phyloP scores from a whole-genome alignment of 129 eudicot species.

The Lactuca sativa region DNA sequence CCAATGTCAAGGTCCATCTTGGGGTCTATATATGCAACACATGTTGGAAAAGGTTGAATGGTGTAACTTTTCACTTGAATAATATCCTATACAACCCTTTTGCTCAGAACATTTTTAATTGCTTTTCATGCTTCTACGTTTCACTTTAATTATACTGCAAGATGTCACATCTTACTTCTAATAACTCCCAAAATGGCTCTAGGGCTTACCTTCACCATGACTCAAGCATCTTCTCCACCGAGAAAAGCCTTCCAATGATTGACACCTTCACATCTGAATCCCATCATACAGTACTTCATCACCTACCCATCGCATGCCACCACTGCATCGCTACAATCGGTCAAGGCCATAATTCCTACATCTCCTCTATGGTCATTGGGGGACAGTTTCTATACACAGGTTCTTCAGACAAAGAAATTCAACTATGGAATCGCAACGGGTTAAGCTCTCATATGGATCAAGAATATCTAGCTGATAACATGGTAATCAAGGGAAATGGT shows the following conservation, averaged over 20 bases:
- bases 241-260: no score
- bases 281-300: not conserved
- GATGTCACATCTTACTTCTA: slow-evolving; percentile 28
- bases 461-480: slow-evolving; percentile 7
- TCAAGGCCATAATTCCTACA: slow-evolving; percentile 45
- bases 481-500: slow-evolving; percentile 36
- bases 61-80: not conserved
- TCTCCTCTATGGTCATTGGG: slow-evolving; percentile 50
- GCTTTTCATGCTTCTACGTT: not conserved
- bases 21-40: not conserved
- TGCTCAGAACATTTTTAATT: not conserved
- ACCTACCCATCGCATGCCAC: slow-evolving; percentile 14
- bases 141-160: slow-evolving; percentile 13
- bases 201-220: slow-evolving; percentile 4
- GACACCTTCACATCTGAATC: not conserved
- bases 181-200: slow-evolving; percentile 25
- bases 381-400: slow-evolving; percentile 52
- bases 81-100: not conserved
- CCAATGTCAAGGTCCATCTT: slow-evolving; percentile 7
- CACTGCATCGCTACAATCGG: slow-evolving; percentile 45
- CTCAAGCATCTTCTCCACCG: slow-evolving; percentile 16
- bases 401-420: slow-evolving; percentile 55
- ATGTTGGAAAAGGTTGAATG: not conserved
- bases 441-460: slow-evolving; percentile 27
- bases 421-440: slow-evolving; percentile 31